Evolutionary conservation across 176 grass and related monocot genomes (phyloP).

Genomic region (Eleusine indica): DNA sequence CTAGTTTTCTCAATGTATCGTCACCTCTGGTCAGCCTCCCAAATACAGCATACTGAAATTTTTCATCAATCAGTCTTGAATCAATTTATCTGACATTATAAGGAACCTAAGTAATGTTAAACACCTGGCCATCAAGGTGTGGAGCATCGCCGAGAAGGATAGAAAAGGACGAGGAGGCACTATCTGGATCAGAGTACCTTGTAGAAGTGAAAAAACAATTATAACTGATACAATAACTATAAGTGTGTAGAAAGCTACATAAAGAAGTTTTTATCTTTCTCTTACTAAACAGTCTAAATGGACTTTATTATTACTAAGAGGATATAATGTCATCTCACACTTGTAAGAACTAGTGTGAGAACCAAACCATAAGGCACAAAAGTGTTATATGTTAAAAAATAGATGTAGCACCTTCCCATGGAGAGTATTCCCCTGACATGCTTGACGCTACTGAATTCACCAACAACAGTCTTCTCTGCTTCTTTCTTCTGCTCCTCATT

Average conservation of each 20-base stretch:
- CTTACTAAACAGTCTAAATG: neutral
- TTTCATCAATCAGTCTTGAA: conserved; percentile 19
- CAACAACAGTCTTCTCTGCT: conserved; percentile 83
- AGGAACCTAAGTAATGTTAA: conserved; percentile 14
- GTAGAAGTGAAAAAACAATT: conserved; percentile 1
- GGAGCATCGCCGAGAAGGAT: conserved; percentile 89
- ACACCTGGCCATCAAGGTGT: conserved; percentile 91
- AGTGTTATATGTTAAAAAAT: neutral
- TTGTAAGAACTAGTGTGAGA: neutral
- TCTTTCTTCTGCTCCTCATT: conserved; percentile 69
- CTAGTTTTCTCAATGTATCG: conserved; percentile 82
- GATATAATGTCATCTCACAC: neutral
- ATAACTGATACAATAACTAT: neutral
- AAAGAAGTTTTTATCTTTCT: conserved; percentile 1
- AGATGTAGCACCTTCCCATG: conserved; percentile 80
- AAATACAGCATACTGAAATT: conserved; percentile 90
- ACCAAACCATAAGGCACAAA: neutral
- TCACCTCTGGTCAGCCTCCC: conserved; percentile 91
- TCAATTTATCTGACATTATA: conserved; percentile 24
- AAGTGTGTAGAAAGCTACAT: neutral
- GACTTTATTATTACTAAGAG: neutral
- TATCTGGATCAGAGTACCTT: conserved; percentile 95
- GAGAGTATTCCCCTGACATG: conserved; percentile 96
- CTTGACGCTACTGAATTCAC: conserved; percentile 97
- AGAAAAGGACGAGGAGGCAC: conserved; percentile 87